A percentile compares a stretch with the other conserved stretches of the same genome.
These are phyloP conservation scores for Orbilia oligospora DNA, from an alignment of 2,329 filamentous ascomycete species.

Conservation along the genomic window DNA sequence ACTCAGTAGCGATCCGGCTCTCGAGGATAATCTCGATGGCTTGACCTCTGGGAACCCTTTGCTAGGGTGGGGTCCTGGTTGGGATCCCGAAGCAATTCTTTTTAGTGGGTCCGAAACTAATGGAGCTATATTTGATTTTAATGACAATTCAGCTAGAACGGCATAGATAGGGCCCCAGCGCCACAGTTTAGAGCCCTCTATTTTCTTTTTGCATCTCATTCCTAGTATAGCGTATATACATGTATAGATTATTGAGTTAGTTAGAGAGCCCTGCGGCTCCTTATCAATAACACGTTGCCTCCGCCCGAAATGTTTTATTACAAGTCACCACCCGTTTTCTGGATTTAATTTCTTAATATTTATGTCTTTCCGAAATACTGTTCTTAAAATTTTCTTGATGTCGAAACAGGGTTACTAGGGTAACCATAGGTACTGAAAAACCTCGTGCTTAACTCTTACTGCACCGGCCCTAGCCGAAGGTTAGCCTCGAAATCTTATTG, in stretches of 20 bases:
- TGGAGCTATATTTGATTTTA: not conserved
- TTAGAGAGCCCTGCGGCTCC: not conserved
- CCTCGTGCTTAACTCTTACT: not conserved
- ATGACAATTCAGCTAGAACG: not conserved
- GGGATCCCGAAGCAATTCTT: not conserved
- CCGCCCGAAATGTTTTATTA: not conserved
- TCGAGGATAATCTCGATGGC: not conserved
- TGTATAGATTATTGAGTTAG: not conserved
- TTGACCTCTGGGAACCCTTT: not conserved
- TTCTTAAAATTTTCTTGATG: not conserved
- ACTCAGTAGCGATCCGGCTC: not conserved
- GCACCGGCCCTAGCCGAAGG: not conserved
- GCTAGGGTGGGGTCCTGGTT: not conserved
- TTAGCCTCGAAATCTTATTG: not conserved
- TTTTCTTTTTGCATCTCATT: not conserved
- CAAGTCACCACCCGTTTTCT: not conserved
- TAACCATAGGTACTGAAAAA: not conserved
- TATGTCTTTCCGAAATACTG: not conserved
- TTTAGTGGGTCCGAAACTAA: not conserved
- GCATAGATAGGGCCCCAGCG: not conserved
- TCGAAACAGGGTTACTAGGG: not conserved
- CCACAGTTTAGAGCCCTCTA: not conserved
- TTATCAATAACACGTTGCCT: not conserved
- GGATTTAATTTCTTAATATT: not conserved
- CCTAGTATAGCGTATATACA: not conserved